phyloP scores from a whole-genome alignment of 257 asterid genomes.

The Lithospermum erythrorhizon region DNA sequence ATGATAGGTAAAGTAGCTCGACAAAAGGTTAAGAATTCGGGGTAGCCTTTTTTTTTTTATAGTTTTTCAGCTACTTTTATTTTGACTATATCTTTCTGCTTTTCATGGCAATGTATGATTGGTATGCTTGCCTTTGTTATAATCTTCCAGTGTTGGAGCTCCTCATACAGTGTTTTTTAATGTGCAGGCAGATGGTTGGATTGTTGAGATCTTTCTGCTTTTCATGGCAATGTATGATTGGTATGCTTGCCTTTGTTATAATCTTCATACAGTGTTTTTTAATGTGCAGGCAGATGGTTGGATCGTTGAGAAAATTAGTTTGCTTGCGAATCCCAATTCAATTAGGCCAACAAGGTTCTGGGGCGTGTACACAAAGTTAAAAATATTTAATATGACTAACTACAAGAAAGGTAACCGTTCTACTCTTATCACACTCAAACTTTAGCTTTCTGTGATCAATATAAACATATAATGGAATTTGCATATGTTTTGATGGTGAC shows the following conservation, averaged over 20 bases:
- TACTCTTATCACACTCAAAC: neutral
- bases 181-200: conserved; percentile 94
- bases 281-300: conserved; percentile 87
- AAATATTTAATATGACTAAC: conserved; percentile 85
- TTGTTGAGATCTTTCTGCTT: too few species aligned
- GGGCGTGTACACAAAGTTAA: conserved; percentile 98
- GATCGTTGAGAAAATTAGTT: conserved; percentile 83
- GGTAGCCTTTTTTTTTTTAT: neutral
- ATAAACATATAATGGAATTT: neutral
- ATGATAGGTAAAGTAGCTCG: too few species aligned
- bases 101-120: neutral
- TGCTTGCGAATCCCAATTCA: conserved; percentile 84
- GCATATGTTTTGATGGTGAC: too few species aligned
- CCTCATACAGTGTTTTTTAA: neutral
- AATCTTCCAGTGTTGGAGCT: too few species aligned
- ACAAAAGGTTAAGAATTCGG: too few species aligned
- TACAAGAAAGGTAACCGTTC: conserved; percentile 68
- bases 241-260: neutral
- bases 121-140: neutral
- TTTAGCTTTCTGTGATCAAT: neutral
- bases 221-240: neutral
- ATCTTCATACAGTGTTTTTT: neutral
- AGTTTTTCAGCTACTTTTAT: neutral
- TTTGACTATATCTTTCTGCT: neutral
- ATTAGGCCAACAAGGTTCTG: conserved; percentile 85